Evolutionary conservation across 2,329 filamentous ascomycete species (phyloP).

Genomic region (Ramichloridium luteum): DNA sequence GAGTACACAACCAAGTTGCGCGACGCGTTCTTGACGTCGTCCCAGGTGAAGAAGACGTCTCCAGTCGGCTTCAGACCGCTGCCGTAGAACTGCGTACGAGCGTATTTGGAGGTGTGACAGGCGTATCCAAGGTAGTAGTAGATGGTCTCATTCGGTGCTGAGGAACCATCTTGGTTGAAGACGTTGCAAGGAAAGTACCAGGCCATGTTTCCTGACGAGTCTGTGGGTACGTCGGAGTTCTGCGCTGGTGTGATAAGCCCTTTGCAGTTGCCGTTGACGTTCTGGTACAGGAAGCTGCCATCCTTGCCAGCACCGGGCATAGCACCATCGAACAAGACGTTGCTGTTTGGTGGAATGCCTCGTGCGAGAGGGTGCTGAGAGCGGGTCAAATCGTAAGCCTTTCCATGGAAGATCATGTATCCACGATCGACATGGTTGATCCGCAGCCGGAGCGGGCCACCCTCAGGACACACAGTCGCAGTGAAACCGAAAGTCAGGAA

Average conservation of each 20-base stretch:
- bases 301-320: constrained; percentile 78
- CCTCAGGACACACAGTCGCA: constrained; percentile 65
- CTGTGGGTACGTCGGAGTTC: constrained; percentile 67
- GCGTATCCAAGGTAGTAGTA: constrained; percentile 72
- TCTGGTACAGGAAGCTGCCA: constrained; percentile 94
- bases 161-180: constrained; percentile 89
- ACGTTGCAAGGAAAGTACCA: constrained; percentile 95
- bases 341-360: constrained; percentile 61
- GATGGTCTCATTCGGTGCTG: constrained; percentile 55
- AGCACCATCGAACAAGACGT: constrained; percentile 77
- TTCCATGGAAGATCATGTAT: constrained; percentile 94
- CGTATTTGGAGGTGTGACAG: constrained; percentile 65
- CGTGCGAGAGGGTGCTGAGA: constrained; percentile 70
- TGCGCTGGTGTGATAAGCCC: constrained; percentile 62
- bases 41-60: constrained; percentile 93
- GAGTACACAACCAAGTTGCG: constrained; percentile 92
- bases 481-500: constrained; percentile 97
- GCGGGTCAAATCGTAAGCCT: constrained; percentile 67
- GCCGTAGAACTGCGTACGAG: constrained; percentile 62
- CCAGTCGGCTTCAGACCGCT: constrained; percentile 54
- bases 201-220: constrained; percentile 60
- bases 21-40: constrained; percentile 76
- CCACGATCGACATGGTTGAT: constrained; percentile 69
- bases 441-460: constrained; percentile 55
- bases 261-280: constrained; percentile 96